These are phyloP conservation scores for Xylariaceae sp. DNA, from an alignment of 2,329 filamentous ascomycete genomes.

Conservation along the genomic window DNA sequence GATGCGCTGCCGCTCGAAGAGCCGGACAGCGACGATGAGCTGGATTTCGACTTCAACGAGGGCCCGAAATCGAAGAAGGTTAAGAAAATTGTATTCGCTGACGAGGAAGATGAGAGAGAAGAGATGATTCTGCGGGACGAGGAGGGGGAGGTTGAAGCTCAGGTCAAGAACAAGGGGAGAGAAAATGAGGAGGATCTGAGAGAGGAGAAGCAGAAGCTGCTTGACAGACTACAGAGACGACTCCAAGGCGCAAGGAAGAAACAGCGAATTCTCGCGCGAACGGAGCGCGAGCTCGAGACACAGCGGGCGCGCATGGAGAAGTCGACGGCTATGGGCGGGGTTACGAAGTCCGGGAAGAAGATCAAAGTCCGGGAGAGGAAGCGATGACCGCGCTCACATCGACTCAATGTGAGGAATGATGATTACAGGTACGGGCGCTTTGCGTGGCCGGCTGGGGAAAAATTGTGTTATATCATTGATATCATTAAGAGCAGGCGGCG, in stretches of 20 bases:
- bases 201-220: constrained; percentile 38
- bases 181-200: constrained; percentile 33
- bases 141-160: constrained; percentile 14
- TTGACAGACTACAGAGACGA: constrained; percentile 43
- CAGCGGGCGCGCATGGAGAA: constrained; percentile 63
- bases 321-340: constrained; percentile 55
- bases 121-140: constrained; percentile 21
- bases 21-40: constrained; percentile 25
- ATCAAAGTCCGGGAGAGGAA: constrained; percentile 61
- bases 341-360: constrained; percentile 58
- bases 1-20: constrained; percentile 4
- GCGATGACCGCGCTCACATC: constrained; percentile 37
- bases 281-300: constrained; percentile 54
- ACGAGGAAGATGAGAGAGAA: constrained; percentile 36
- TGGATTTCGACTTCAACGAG: constrained; percentile 29
- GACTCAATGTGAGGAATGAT: background rate
- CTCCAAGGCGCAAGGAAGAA: constrained; percentile 51
- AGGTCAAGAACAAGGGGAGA: constrained; percentile 34
- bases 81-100: constrained; percentile 51
- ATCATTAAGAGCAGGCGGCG: constrained; percentile 4
- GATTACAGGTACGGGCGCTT: too few relatives aligned
- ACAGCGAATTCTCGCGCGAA: constrained; percentile 49
- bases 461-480: constrained; percentile 6
- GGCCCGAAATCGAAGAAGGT: constrained; percentile 15
- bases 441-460: constrained; percentile 3